Conservation (phyloP, 2,329 filamentous ascomycete genomes). For the Cercospora brassicicola region DNA sequence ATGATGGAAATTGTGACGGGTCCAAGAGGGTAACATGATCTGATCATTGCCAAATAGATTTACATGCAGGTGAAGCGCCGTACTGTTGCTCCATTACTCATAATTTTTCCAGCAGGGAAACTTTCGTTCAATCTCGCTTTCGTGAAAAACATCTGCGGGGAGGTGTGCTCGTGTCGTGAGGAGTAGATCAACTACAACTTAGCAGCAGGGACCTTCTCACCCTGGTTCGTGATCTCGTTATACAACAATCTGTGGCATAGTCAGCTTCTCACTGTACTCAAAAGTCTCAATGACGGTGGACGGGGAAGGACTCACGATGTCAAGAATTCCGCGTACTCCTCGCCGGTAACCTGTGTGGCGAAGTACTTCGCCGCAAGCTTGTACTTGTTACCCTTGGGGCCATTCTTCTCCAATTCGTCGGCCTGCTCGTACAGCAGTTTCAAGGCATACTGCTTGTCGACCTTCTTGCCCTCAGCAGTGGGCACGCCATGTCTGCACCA, state of each 20-base stretch:
- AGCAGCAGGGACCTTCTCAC: conserved; percentile 58
- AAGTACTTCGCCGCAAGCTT: conserved; percentile 91
- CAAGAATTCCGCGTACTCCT: conserved; percentile 96
- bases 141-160: background rate
- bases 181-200: conserved; percentile 40
- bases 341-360: conserved; percentile 85
- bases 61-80: background rate
- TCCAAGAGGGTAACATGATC: background rate
- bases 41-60: background rate
- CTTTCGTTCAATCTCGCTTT: background rate
- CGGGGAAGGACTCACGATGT: conserved; percentile 62
- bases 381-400: conserved; percentile 86
- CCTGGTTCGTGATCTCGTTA: conserved; percentile 79
- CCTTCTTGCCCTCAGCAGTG: conserved; percentile 83
- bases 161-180: background rate
- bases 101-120: background rate
- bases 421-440: conserved; percentile 84
- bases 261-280: background rate
- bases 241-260: conserved; percentile 66
- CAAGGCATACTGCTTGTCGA: conserved; percentile 89
- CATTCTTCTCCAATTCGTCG: conserved; percentile 70
- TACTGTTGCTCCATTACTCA: background rate
- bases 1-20: background rate
- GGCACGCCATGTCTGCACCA: conserved; percentile 75
- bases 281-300: conserved; percentile 22